A percentile compares a stretch with the other conserved stretches of the same genome.
phyloP scores from a whole-genome alignment of 352 stramenopile species.

The Phytophthora tentaculata region DNA sequence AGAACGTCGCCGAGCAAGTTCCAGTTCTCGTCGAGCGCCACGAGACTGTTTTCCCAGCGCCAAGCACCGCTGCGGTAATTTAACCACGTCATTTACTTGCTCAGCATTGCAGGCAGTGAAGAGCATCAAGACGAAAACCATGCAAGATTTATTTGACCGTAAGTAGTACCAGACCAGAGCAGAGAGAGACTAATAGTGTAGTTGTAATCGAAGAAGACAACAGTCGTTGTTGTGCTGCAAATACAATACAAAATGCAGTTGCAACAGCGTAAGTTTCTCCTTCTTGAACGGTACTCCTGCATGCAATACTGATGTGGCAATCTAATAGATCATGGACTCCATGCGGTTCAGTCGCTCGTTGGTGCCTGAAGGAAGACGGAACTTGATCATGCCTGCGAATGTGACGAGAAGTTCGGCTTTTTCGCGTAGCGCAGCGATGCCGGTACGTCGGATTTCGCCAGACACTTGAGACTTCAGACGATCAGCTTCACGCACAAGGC shows the following conservation, averaged over 20 bases:
- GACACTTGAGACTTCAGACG: conserved; percentile 74
- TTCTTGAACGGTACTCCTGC: conserved; percentile 3
- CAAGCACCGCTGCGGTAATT: conserved; percentile 49
- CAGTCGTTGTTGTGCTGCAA: conserved; percentile 21
- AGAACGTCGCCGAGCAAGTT: conserved; percentile 62
- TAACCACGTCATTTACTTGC: conserved; percentile 9
- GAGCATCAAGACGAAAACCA: conserved; percentile 14
- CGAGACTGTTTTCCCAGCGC: conserved; percentile 52
- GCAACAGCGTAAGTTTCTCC: conserved; percentile 13
- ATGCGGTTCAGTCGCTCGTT: conserved; percentile 88
- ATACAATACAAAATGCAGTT: conserved; percentile 33
- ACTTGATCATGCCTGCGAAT: conserved; percentile 91
- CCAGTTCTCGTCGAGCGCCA: conserved; percentile 46
- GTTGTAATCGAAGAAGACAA: conserved; percentile 33
- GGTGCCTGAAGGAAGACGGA: conserved; percentile 78
- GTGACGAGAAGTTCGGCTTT: conserved; percentile 87
- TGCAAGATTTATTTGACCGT: conserved; percentile 39
- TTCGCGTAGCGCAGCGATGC: conserved; percentile 58
- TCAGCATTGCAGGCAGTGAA: background rate
- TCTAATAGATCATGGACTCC: conserved; percentile 90
- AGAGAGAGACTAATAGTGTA: conserved; percentile 34
- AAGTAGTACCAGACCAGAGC: conserved; percentile 26
- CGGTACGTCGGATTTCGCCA: conserved; percentile 57
- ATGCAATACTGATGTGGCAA: too few relatives aligned
- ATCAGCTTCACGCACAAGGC: conserved; percentile 83